Evolutionary conservation across 2,329 filamentous ascomycete species (phyloP), one percentile per base, ranked within the genome.

Genomic region (Cytospora leucostoma): DNA sequence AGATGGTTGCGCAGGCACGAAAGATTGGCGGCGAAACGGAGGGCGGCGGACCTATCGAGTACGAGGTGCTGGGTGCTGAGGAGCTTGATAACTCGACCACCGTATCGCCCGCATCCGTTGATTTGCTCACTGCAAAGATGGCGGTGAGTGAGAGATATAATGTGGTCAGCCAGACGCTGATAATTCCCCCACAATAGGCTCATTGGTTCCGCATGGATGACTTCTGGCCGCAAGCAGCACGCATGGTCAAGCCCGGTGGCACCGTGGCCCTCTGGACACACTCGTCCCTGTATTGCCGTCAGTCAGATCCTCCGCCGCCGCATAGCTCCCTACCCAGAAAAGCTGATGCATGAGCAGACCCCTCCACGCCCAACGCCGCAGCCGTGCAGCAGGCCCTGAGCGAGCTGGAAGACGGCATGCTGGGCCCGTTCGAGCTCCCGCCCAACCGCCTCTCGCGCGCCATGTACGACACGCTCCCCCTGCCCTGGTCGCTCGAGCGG

Each of bases 191-290:
- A 12, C 7, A 37, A 38, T 51, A 74, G 65, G 78, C 77, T 0
- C 81, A 84, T 67, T 84, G 81, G 81, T 82, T 84, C 70, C 75
- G 82, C 61, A 76, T 82, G 74, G 66, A 72, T 0, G 69, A 67
- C 0, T 84, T 83, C 70, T 84, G 78, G 73, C 56, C 67, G 2
- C 70, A 74, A 5, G 81, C 79, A 2, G 79, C 77, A 1, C 71
- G 74, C 50, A 71, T 79, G 3, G 69, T 84, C 19, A 79, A 76
- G 64, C 79, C 80, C 0, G 79, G 77, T n/a, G 82, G 81, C 12
- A 82, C 76, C 4, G 74, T 82, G 4, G 79, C 79, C 4, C 63
- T 83, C 4, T 83, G 78, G 77, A 73, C 72, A 1, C 72, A 67
- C 34, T 71, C 71, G 52, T 66, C 64, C 37, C 65, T 69, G 6